A percentile compares a stretch with the other conserved stretches of the same genome.
These are phyloP conservation scores for Testicularia cyperi DNA, from an alignment of 1,284 basidiomycete genomes.

Conservation along the genomic window DNA sequence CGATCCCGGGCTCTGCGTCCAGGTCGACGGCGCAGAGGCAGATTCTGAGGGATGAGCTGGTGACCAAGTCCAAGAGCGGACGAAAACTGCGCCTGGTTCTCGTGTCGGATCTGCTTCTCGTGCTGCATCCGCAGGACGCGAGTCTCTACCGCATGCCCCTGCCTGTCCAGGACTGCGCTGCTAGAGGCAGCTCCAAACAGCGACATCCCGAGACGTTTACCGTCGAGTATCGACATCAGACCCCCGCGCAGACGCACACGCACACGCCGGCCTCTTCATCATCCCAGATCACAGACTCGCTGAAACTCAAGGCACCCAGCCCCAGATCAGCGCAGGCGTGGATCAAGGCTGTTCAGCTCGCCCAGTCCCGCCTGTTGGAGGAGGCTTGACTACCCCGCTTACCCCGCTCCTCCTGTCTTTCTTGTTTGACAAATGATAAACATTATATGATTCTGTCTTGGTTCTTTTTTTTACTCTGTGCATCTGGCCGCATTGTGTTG, in stretches of 20 bases:
- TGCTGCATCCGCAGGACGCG: conserved; percentile 36
- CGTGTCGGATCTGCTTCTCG: conserved; percentile 57
- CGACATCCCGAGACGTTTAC: conserved; percentile 18
- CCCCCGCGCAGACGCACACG: conserved; percentile 5
- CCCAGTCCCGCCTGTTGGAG: too few relatives aligned
- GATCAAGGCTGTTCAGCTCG: conserved; percentile 7
- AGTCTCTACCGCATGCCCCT: conserved; percentile 47
- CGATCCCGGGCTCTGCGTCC: conserved; percentile 68
- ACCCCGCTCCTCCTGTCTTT: too few relatives aligned
- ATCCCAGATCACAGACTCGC: neutral
- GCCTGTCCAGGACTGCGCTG: conserved; percentile 34
- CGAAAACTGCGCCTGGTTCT: conserved; percentile 68
- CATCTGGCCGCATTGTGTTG: too few relatives aligned
- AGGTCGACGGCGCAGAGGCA: conserved; percentile 62
- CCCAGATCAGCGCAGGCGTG: conserved; percentile 14
- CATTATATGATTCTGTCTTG: too few relatives aligned
- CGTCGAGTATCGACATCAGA: conserved; percentile 10
- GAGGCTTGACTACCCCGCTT: too few relatives aligned
- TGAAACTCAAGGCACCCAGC: conserved; percentile 16
- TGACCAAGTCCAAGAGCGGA: conserved; percentile 81
- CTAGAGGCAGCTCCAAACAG: conserved; percentile 2
- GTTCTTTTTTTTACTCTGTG: too few relatives aligned
- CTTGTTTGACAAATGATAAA: too few relatives aligned
- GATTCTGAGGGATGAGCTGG: conserved; percentile 75
- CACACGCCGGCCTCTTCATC: neutral